phyloP scores from a whole-genome alignment of 1,284 basidiomycete species.

The Apiotrichum veenhuisii region DNA sequence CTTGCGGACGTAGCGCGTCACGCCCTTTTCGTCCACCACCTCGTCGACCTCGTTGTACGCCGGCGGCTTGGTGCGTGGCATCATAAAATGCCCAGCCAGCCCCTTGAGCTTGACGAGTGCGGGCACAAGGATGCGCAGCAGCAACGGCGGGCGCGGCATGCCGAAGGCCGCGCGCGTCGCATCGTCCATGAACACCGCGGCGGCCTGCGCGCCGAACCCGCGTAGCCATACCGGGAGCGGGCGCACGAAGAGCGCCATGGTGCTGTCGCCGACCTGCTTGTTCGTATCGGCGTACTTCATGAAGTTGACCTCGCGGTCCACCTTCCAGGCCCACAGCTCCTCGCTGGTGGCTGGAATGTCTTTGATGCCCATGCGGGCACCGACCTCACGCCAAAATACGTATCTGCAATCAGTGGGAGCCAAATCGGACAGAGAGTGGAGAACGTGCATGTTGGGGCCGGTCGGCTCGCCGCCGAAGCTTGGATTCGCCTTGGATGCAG shows the following conservation, averaged over 20 bases:
- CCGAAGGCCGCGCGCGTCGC: slow-evolving; percentile 13
- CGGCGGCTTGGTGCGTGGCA: slow-evolving; percentile 4
- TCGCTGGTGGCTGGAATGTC: slow-evolving; percentile 11
- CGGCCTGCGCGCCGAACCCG: not conserved
- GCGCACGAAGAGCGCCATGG: slow-evolving; percentile 9
- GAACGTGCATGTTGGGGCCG: too few species aligned
- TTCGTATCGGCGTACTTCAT: slow-evolving; percentile 11
- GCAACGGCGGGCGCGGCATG: not conserved
- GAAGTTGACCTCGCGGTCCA: slow-evolving; percentile 2
- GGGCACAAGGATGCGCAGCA: slow-evolving; percentile 8
- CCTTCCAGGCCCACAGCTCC: slow-evolving; percentile 11
- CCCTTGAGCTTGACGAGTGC: slow-evolving; percentile 10
- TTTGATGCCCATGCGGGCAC: slow-evolving; percentile 18
- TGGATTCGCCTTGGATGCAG: too few species aligned
- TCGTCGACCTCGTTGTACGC: not conserved
- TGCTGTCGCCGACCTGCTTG: slow-evolving; percentile 10
- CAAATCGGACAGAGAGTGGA: too few species aligned
- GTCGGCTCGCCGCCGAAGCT: too few species aligned
- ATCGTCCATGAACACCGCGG: slow-evolving; percentile 15
- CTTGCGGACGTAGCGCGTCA: not conserved
- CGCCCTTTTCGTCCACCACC: not conserved
- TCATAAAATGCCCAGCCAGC: not conserved
- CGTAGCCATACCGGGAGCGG: slow-evolving; percentile 3
- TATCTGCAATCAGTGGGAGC: slow-evolving; percentile 11
- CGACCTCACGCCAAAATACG: slow-evolving; percentile 19